A percentile compares a stretch with the other conserved stretches of the same genome.
Evolutionary conservation across 805 yeast species (phyloP).

Genomic region (Barnettozyma wickerhamii): DNA sequence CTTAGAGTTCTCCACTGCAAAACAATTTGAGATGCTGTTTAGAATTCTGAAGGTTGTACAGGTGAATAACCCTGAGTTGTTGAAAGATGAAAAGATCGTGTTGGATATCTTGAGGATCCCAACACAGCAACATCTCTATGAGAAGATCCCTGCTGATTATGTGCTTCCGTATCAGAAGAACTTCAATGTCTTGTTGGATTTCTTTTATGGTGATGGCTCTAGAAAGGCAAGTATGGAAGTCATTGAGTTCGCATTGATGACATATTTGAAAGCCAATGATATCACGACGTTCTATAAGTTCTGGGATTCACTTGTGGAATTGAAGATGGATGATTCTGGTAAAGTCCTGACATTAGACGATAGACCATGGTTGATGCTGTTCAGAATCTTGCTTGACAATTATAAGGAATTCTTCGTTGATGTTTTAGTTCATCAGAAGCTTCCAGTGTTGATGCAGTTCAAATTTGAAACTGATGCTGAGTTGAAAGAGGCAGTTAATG

Average conservation of each 20-base stretch:
- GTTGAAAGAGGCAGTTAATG: conserved; percentile 1
- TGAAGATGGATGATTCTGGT: neutral
- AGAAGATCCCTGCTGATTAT: conserved; percentile 8
- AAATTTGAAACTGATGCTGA: conserved; percentile 4
- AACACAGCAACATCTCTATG: conserved; percentile 21
- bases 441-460: conserved; percentile 9
- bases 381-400: conserved; percentile 9
- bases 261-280: conserved; percentile 18
- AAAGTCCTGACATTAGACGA: conserved; percentile 11
- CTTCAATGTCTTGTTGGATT: conserved; percentile 16
- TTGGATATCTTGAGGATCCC: conserved; percentile 16
- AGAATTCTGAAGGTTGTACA: conserved; percentile 11
- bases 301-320: conserved; percentile 15
- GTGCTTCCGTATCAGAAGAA: neutral
- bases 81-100: conserved; percentile 13
- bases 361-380: conserved; percentile 22
- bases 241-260: conserved; percentile 17
- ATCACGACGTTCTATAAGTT: conserved; percentile 14
- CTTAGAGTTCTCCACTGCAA: conserved; percentile 2
- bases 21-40: conserved; percentile 10
- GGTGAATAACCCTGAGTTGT: conserved; percentile 8
- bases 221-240: conserved; percentile 3
- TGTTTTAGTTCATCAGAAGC: conserved; percentile 11
- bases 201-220: conserved; percentile 6
- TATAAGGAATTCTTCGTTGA: conserved; percentile 17